phyloP scores from a whole-genome alignment of 1,284 basidiomycete species.

The Xerocomus amazonicus region DNA sequence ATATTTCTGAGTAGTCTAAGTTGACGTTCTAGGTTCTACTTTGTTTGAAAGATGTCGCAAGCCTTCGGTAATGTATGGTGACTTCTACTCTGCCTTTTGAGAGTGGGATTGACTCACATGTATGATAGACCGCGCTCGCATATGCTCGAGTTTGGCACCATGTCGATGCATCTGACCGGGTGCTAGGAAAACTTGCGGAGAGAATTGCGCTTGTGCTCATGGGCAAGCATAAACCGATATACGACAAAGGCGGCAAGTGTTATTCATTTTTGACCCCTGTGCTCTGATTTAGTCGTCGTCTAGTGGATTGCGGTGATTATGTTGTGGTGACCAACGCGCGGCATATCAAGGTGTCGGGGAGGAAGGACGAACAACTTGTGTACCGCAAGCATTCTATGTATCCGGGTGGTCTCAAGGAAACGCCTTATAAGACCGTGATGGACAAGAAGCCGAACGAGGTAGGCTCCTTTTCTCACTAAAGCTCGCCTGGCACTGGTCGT shows the following conservation, averaged over 20 bases:
- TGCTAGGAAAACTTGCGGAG: slow-evolving; percentile 91
- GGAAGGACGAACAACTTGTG: slow-evolving; percentile 83
- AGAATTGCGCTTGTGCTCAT: slow-evolving; percentile 93
- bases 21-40: not conserved
- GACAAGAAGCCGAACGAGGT: slow-evolving; percentile 89
- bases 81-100: not conserved
- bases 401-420: slow-evolving; percentile 92
- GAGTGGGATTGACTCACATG: not conserved
- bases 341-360: slow-evolving; percentile 84
- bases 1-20: not conserved
- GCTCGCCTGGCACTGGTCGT: not conserved
- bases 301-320: slow-evolving; percentile 96
- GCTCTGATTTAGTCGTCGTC: not conserved
- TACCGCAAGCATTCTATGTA: slow-evolving; percentile 93
- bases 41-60: slow-evolving; percentile 52
- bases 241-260: slow-evolving; percentile 79
- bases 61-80: slow-evolving; percentile 61
- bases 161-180: slow-evolving; percentile 85
- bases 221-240: slow-evolving; percentile 99
- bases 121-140: slow-evolving; percentile 80
- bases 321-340: slow-evolving; percentile 93
- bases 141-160: slow-evolving; percentile 96
- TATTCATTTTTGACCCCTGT: not conserved
- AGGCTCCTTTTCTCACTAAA: slow-evolving; percentile 30
- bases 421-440: slow-evolving; percentile 80